Evolutionary conservation across 768 basidiomycete species (phyloP).

Genomic region (Stropharia rugosoannulata): DNA sequence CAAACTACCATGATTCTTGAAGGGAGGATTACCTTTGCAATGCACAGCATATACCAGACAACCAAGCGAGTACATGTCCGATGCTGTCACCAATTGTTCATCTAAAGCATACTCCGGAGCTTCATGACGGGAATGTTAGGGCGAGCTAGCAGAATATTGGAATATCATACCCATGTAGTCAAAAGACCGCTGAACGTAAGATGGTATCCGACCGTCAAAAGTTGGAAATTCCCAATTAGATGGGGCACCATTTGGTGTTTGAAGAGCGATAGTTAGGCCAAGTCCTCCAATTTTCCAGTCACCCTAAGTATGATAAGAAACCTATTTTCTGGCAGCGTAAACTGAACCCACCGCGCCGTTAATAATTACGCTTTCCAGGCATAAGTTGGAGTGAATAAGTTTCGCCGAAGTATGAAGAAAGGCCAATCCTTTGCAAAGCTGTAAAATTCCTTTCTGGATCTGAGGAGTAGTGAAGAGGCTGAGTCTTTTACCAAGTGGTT

Average conservation of each 20-base stretch:
- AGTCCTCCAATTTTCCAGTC: conserved; percentile 98
- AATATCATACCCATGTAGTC: conserved; percentile 82
- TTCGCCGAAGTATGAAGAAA: conserved; percentile 94
- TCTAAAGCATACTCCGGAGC: conserved; percentile 95
- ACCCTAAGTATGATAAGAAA: conserved; percentile 51
- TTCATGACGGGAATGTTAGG: conserved; percentile 23
- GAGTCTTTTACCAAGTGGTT: conserved; percentile 3
- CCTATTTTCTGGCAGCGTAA: neutral
- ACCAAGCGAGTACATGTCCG: conserved; percentile 93
- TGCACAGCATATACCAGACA: conserved; percentile 92
- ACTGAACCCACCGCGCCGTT: conserved; percentile 73
- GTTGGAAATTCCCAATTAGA: conserved; percentile 91
- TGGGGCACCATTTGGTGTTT: conserved; percentile 63
- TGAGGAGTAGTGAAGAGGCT: conserved; percentile 23
- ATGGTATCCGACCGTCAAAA: conserved; percentile 76
- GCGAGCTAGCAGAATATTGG: neutral
- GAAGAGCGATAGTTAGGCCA: conserved; percentile 80
- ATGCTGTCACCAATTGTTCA: conserved; percentile 80
- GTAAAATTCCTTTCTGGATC: conserved; percentile 96
- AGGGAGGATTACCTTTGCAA: conserved; percentile 83
- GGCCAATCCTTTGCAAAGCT: conserved; percentile 84
- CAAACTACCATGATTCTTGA: conserved; percentile 79
- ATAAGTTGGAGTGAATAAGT: conserved; percentile 89
- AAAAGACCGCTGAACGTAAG: conserved; percentile 86
- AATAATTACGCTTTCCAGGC: conserved; percentile 84